Conservation (phyloP, 345 rosid species). For the Populus euphratica region DNA sequence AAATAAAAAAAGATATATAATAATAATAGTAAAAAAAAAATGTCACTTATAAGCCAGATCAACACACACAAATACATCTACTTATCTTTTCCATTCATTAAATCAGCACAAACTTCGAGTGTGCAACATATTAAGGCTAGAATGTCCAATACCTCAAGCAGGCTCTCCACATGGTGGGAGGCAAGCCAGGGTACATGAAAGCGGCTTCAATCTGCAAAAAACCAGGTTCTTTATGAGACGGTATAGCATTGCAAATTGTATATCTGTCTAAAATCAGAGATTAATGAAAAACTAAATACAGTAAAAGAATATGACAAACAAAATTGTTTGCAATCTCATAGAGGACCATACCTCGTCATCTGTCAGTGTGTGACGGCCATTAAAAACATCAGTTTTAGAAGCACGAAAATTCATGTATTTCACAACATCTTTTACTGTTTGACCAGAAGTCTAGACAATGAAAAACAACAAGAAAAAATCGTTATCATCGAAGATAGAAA, state of each 20-base stretch:
- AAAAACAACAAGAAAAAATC: conserved; percentile 5
- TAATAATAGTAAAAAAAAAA: too few relatives aligned
- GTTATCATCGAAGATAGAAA: conserved; percentile 14
- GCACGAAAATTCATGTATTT: conserved; percentile 78
- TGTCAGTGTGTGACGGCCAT: conserved; percentile 65
- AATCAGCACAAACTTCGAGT: not conserved
- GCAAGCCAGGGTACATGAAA: conserved; percentile 70
- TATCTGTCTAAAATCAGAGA: not conserved
- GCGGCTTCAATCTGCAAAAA: conserved; percentile 79
- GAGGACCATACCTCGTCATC: conserved; percentile 65
- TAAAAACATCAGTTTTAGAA: conserved; percentile 57
- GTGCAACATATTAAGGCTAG: not conserved
- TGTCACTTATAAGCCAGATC: not conserved
- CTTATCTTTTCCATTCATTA: not conserved
- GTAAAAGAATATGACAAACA: not conserved
- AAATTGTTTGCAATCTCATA: not conserved
- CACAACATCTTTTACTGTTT: conserved; percentile 77
- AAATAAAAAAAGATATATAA: too few relatives aligned
- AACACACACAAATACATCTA: not conserved
- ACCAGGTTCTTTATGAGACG: not conserved
- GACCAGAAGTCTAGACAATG: conserved; percentile 68
- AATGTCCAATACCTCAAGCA: conserved; percentile 64
- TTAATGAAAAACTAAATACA: not conserved
- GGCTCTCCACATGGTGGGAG: conserved; percentile 75
- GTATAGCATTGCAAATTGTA: not conserved